Conservation (phyloP, 768 basidiomycete genomes). For the Suillus subaureus region DNA sequence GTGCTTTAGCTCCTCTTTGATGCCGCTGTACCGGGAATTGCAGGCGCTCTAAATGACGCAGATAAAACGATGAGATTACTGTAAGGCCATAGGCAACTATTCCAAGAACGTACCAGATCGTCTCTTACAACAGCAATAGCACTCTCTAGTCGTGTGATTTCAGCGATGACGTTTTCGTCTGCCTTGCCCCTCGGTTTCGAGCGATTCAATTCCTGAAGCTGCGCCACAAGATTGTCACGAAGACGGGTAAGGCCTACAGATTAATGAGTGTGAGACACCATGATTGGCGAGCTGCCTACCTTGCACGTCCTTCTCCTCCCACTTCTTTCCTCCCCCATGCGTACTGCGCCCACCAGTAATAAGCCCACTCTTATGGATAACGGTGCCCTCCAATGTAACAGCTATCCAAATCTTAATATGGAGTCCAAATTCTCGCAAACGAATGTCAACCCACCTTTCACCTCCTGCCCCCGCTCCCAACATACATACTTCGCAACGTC, state of each 20-base stretch:
- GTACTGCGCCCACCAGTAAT: constrained; percentile 94
- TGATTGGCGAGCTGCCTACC: constrained; percentile 46
- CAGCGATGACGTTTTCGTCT: constrained; percentile 77
- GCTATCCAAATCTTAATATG: constrained; percentile 40
- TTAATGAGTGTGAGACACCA: constrained; percentile 12
- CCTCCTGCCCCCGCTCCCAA: constrained; percentile 94
- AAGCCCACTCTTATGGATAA: constrained; percentile 96
- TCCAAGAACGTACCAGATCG: constrained; percentile 63
- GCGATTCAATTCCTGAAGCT: constrained; percentile 83
- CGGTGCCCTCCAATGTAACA: constrained; percentile 93
- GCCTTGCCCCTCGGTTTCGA: constrained; percentile 81
- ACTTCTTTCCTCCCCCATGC: constrained; percentile 77
- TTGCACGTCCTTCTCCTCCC: constrained; percentile 93
- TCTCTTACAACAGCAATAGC: constrained; percentile 75
- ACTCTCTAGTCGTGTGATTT: constrained; percentile 80
- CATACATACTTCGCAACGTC: constrained; percentile 88
- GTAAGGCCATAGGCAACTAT: neutral
- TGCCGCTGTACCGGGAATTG: constrained; percentile 72
- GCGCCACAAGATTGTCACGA: constrained; percentile 69
- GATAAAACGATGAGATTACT: neutral
- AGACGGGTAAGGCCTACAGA: constrained; percentile 52
- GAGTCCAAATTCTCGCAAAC: neutral
- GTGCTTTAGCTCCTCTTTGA: constrained; percentile 85
- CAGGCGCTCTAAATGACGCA: constrained; percentile 60
- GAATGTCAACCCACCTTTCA: constrained; percentile 71